Evolutionary conservation across 257 asterid species (phyloP), one percentile per base, ranked within the genome.

Genomic region (Lycium ferocissimum): DNA sequence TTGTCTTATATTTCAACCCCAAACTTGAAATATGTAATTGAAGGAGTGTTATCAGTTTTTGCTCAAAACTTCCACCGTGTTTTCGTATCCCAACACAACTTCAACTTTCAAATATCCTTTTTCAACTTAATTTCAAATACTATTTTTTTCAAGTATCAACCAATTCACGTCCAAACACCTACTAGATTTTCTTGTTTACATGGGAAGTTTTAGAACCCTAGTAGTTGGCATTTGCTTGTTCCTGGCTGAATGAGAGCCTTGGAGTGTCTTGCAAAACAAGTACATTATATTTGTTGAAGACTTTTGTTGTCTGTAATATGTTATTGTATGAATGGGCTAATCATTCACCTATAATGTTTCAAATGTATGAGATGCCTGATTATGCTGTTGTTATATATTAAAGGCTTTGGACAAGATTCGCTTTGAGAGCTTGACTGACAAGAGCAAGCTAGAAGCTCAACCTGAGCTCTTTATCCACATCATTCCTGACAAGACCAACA

Each of bases 341-440:
- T 72, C 80, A 71, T 45, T 45, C 35, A 43, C 2, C 5, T 20
- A 22, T 66, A 35, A 14, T n/a, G 35, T 72, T 43, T 43, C 37
- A 43, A 71, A 43, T 43, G n/a, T 43, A 10, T 1, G 80, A 18
- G 2, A 18, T 43, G 57, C 20, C 57, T 72, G 80, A 80, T 58
- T 80, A 18, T 80, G 83, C n/a, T 18, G 22, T 58, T 71, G 43
- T 17, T 15, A 13, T 62, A 72, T n/a, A 13, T 70, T 10, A 12
- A 18, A 91, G 94, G 96, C 93, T 26, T 63, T 92, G 84, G 96
- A 92, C 87, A 92, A 91, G 90, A 92, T 92, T 59, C 91, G 92
- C 1, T 92, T 91, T 49, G 94, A 92, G 83, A 85, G 93, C 85
- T 87, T 92, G 90, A 90, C 93, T 2, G 94, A 92, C 89, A 92